phyloP scores from a whole-genome alignment of 2,329 filamentous ascomycete genomes.

The Septoria linicola region DNA sequence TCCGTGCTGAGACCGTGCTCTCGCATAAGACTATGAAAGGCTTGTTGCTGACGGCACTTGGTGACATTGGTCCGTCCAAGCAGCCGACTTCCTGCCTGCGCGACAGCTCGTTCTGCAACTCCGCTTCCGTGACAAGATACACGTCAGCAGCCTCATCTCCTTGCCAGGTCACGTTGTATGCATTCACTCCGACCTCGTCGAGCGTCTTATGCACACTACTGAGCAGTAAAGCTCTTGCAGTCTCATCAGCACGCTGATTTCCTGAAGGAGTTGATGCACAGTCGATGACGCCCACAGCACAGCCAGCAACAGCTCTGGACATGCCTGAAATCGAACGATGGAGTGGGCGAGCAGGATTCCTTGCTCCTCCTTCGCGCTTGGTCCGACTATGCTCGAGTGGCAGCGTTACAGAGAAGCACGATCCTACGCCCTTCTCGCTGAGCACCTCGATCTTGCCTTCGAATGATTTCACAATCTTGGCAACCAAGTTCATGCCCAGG shows the following conservation, averaged over 20 bases:
- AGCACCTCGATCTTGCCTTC: constrained; percentile 54
- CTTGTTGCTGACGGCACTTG: constrained; percentile 23
- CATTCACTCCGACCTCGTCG: constrained; percentile 24
- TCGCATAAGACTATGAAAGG: constrained; percentile 31
- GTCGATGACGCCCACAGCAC: constrained; percentile 24
- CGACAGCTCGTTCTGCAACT: constrained; percentile 21
- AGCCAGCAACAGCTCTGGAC: constrained; percentile 17
- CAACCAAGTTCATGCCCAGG: constrained; percentile 65
- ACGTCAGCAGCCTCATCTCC: constrained; percentile 26
- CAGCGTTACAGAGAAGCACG: constrained; percentile 25
- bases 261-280: constrained; percentile 22
- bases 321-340: constrained; percentile 15
- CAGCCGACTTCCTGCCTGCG: constrained; percentile 17
- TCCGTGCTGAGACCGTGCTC: constrained; percentile 28
- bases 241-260: constrained; percentile 21
- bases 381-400: constrained; percentile 24
- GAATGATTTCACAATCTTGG: constrained; percentile 57
- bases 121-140: constrained; percentile 28
- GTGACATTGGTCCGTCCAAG: constrained; percentile 20
- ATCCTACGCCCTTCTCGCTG: constrained; percentile 30
- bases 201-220: constrained; percentile 25
- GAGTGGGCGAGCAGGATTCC: constrained; percentile 14
- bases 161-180: constrained; percentile 21
- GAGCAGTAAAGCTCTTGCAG: constrained; percentile 21
- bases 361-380: constrained; percentile 10